Evolutionary conservation across 768 basidiomycete genomes (phyloP), one percentile per base, ranked within the genome.

Genomic region (Phanerochaete carnosa): DNA sequence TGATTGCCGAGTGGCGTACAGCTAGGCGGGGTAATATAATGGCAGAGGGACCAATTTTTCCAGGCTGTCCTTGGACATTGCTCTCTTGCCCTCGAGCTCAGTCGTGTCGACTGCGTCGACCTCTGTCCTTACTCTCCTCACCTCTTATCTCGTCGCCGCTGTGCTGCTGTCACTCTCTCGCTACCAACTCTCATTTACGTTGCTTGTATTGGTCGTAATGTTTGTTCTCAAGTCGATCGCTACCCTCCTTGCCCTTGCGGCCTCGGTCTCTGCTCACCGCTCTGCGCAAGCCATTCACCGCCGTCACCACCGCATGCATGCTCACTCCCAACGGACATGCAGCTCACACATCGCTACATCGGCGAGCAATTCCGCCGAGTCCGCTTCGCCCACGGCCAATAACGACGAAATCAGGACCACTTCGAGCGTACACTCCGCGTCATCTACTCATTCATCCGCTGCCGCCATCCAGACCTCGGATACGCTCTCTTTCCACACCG

Each of bases 201-300:
- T 13, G 12, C 30, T 15, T 9, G 13, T 52, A 15, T 33, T 13
- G 29, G 25, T 54, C 58, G 33, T 7, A 23, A 63, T 63, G 62
- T 60, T 63, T 39, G 57, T 60, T 12, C 45, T 43, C 53, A 63
- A 58, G 58, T 56, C 62, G 30, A 43, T 64, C 51, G 60, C 62
- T 49, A 57, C 60, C 49, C 49, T 64, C 60, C 53, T 64, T n/a
- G 54, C 32, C 30, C n/a, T 62, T 45, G 47, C 55, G 19, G 59
- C 62, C n/a, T 45, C 58, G 43, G 52, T 62, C 22, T 50, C 56
- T 35, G 50, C 54, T 16, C 55, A 45, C 60, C 33, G 55, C 7
- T 29, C 33, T 6, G 25, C 29, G 23, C 30, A 49, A n/a, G 39
- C 33, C 45, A 33, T 57, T 22, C 43, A 35, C 30, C 50, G 53